Base-by-base conservation (phyloP, 2,329 filamentous ascomycete species). In the Emmonsiellopsis sp. region DNA sequence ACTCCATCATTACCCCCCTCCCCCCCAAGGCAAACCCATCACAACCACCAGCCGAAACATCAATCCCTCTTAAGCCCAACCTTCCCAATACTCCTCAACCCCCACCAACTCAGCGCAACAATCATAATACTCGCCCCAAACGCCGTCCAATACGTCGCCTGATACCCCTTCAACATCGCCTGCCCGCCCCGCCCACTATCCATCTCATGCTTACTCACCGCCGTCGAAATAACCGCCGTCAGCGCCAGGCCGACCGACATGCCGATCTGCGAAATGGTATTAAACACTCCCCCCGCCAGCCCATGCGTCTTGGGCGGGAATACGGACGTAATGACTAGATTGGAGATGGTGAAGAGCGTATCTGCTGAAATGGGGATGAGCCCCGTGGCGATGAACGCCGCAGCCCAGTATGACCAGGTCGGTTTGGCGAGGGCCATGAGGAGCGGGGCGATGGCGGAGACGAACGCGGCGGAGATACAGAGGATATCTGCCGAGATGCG, bases 281-380 rank as follows among this genome's bases (percentile, higher is more conserved):
- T 83, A 63, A 84, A 84, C 0, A 84, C 80, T 0, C 79, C 80
- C 0, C 81, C 82, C 0, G 79, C 80, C 0, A 85, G 67, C 0
- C 77, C 78, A 54, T 84, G 81, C 0, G 73, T 81, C 9, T 79
- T 67, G n/a, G 74, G 70, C 0, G 79, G 76, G 56, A 83, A 83
- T 1, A 71, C 73, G 9, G 79, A 75, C 0, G 75, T 73, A 5
- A 83, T 73, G 2, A 82, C 66, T 13, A 84, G 72, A 30, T 78
- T 68, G 0, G 75, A 77, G 2, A 83, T 73, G 0, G 78, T 82
- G 61, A 81, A 83, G 7, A 84, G 55, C 1, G 61, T 60, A 48
- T 67, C 63, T 31, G 58, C 58, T 30, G 52, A 55, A 7, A 67
- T 43, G 6, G 65, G 60, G n/a, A 58, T 55, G 7, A 67, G 47